Conservation (phyloP, 148 eudicot species). For the Chenopodium album region DNA sequence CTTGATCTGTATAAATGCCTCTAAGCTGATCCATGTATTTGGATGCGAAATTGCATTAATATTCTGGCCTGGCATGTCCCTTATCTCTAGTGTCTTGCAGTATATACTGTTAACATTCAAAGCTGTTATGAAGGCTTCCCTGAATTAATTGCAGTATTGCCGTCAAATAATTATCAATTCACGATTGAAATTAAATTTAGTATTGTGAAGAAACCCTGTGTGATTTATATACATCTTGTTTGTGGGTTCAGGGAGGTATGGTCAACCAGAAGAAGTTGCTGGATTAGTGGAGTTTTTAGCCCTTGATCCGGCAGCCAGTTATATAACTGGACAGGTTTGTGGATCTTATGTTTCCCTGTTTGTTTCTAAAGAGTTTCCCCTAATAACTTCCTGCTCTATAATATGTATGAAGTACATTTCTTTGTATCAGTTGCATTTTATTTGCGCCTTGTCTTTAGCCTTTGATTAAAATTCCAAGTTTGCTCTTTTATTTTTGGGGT, state of each 20-base stretch:
- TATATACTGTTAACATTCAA: neutral
- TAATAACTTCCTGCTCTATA: neutral
- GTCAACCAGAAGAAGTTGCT: constrained; percentile 79
- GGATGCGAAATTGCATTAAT: neutral
- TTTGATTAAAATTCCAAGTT: neutral
- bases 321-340: constrained; percentile 79
- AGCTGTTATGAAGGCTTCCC: neutral
- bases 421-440: neutral
- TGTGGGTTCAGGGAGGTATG: constrained; percentile 59
- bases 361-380: neutral
- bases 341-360: neutral
- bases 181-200: neutral
- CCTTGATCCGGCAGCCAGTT: constrained; percentile 69
- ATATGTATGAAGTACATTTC: no score
- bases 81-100: neutral
- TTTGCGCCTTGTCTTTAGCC: neutral
- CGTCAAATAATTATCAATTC: neutral
- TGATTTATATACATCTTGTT: constrained; percentile 4
- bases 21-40: neutral
- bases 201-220: neutral
- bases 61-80: neutral
- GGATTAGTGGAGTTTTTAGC: constrained; percentile 85
- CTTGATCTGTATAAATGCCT: neutral
- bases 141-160: neutral
- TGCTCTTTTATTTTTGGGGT: neutral